phyloP scores from a whole-genome alignment of 176 grass and related monocot species.

The Musa schizocarpa region DNA sequence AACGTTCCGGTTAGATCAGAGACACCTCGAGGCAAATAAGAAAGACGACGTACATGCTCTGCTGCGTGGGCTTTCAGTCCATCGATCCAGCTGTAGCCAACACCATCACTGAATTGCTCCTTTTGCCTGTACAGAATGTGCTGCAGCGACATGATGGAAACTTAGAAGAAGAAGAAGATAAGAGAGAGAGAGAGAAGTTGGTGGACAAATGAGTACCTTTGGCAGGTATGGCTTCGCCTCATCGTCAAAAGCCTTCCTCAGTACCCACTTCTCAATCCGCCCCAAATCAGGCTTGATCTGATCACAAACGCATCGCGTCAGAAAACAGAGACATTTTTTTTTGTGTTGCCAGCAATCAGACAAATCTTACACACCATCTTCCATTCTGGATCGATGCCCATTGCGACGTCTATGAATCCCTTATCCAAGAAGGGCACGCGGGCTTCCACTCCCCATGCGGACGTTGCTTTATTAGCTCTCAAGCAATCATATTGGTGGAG shows the following conservation, averaged over 20 bases:
- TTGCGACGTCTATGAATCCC: constrained; percentile 79
- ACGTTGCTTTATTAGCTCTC: constrained; percentile 85
- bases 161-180: too few relatives aligned
- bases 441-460: constrained; percentile 86
- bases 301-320: background rate
- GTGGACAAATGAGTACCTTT: constrained; percentile 34
- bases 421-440: constrained; percentile 98
- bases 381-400: constrained; percentile 91
- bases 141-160: constrained; percentile 25
- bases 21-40: too few relatives aligned
- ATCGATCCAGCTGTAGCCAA: constrained; percentile 96
- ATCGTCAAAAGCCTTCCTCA: constrained; percentile 94
- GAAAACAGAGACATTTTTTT: background rate
- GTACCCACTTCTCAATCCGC: constrained; percentile 84
- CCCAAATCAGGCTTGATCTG: constrained; percentile 57
- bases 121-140: constrained; percentile 97
- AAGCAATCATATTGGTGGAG: constrained; percentile 92
- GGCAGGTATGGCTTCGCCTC: constrained; percentile 82
- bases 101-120: constrained; percentile 95
- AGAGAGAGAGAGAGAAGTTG: background rate
- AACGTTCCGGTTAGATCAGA: too few relatives aligned
- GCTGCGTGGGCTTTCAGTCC: constrained; percentile 83
- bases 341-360: too few relatives aligned
- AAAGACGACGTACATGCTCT: constrained; percentile 34
- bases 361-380: constrained; percentile 45